Base-by-base conservation (phyloP, 1,139 yeast species). In the Pichia sp. region DNA sequence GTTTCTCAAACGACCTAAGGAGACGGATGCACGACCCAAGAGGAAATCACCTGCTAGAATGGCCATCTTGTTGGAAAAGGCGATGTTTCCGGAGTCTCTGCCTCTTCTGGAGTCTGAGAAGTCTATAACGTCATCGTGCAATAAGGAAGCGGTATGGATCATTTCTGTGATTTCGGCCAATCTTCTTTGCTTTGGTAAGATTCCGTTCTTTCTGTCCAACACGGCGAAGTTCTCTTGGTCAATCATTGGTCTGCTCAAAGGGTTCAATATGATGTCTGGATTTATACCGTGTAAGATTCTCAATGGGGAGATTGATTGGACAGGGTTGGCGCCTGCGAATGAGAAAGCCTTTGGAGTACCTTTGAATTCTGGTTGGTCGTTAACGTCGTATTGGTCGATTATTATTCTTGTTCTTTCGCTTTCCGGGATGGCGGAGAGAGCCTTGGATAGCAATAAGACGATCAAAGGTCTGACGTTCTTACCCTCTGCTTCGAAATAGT, bases 91-190 rank as follows among this genome's bases (percentile, higher is more conserved):
- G 56, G 89, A 81, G 18, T 96, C 95, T 61, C 88, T 76, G 34
- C 96, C 96, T 57, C 99, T 76, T 65, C 99, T 77, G 22, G 94
- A 77, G 60, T 89, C 97, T 0, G 96, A 85, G 59, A 85, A 79
- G 69, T 93, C 99, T 60, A 94, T 91, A 52, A 93, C 99, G 66
- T 93, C 99, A 69, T 93, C 99, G 66, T 93, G 99, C 46, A 93
- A 75, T 54, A 93, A 70, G n/a, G 96, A 85, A 2, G 99, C 98
- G 2, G 99, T 93, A 66, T 93, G 99, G 55, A 93, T 93, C 96
- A 93, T 89, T 67, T 93, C 99, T 12, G 93, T 96, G 59, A 93
- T 91, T 68, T 93, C 99, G 0, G 99, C 99, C 51, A 93, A 73
- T 49, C 99, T 77, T 55, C 98, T 76, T 68, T 93, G 99, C 57